A percentile compares a stretch with the other conserved stretches of the same genome.
These are phyloP conservation scores for Cercospora sp. DNA, from an alignment of 2,329 filamentous ascomycete species.

Conservation along the genomic window DNA sequence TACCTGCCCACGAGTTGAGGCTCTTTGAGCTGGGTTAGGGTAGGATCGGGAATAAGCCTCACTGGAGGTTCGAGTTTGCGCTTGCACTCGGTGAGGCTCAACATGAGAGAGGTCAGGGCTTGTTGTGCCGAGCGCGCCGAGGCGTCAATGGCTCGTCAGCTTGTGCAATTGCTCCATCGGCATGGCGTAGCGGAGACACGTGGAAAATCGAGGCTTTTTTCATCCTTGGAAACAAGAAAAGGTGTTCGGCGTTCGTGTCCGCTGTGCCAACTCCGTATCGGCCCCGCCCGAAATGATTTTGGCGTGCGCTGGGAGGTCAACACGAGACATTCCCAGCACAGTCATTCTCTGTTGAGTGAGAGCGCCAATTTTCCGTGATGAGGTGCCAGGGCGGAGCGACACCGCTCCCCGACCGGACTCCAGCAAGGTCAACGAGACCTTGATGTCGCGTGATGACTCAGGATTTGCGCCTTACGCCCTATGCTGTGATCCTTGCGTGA, in stretches of 20 bases:
- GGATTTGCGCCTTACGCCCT: not conserved
- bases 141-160: not conserved
- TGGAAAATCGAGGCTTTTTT: not conserved
- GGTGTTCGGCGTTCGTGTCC: conserved; percentile 9
- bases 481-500: not conserved
- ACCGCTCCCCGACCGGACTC: not conserved
- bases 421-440: conserved; percentile 3
- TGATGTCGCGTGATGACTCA: conserved; percentile 1
- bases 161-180: not conserved
- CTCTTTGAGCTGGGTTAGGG: not conserved
- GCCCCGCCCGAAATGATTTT: conserved; percentile 1
- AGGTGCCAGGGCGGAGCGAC: not conserved
- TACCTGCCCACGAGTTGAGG: not conserved
- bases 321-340: not conserved
- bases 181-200: not conserved
- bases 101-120: not conserved
- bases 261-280: conserved; percentile 7
- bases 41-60: not conserved
- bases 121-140: not conserved
- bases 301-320: not conserved
- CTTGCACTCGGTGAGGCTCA: not conserved
- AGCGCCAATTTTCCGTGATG: not conserved
- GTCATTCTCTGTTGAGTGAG: not conserved
- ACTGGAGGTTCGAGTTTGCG: not conserved
- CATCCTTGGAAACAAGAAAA: not conserved